Conservation (phyloP, 306 rosid genomes). For the Lathyrus tuberosus region DNA sequence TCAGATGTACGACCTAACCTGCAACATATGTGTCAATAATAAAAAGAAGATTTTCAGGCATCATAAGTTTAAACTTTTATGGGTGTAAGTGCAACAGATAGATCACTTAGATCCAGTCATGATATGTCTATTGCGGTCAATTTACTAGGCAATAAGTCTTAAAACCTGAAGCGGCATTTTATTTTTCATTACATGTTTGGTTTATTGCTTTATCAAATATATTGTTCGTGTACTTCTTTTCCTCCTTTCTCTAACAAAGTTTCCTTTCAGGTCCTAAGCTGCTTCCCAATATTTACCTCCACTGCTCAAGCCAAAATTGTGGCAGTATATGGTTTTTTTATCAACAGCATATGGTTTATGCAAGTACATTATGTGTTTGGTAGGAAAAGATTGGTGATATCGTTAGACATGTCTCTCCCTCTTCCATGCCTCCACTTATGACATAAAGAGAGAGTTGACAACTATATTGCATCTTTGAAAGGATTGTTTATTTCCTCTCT, state of each 20-base stretch:
- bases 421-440: neutral
- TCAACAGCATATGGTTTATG: neutral
- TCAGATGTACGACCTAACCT: conserved; percentile 90
- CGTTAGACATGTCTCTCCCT: neutral
- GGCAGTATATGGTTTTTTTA: neutral
- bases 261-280: neutral
- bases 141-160: conserved; percentile 20
- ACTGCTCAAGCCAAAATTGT: neutral
- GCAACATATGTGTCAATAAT: conserved; percentile 32
- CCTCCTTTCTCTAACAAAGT: conserved; percentile 22
- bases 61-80: conserved; percentile 8
- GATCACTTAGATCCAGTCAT: conserved; percentile 21
- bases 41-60: conserved; percentile 22
- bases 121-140: conserved; percentile 22
- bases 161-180: conserved; percentile 1
- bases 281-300: conserved; percentile 20
- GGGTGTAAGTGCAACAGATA: neutral
- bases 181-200: conserved; percentile 26
- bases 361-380: neutral
- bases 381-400: conserved; percentile 15
- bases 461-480: no score
- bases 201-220: neutral
- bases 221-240: neutral
- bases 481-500: no score
- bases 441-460: no score